Conservation (phyloP, 1,139 yeast genomes). For the Candida mesenterica region DNA sequence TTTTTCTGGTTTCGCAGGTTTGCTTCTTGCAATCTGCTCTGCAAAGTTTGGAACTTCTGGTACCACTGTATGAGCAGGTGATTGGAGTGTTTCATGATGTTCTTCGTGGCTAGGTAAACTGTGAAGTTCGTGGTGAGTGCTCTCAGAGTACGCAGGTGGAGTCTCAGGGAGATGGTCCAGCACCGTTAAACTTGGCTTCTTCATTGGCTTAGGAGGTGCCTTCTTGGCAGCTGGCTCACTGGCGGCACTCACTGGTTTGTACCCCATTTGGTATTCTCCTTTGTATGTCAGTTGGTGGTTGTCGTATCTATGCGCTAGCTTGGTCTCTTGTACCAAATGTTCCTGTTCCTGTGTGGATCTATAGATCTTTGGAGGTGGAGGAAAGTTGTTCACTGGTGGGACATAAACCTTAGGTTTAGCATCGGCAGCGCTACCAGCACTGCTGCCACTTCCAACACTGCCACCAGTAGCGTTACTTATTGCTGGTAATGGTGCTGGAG, state of each 20-base stretch:
- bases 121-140: too few relatives aligned
- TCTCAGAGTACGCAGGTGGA: slow-evolving; percentile 27
- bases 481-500: slow-evolving; percentile 4
- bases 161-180: background rate
- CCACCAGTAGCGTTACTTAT: slow-evolving; percentile 2
- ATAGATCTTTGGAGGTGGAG: slow-evolving; percentile 11
- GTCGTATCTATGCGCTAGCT: slow-evolving; percentile 1
- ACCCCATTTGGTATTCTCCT: background rate
- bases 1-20: slow-evolving; percentile 12
- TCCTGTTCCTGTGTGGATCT: slow-evolving; percentile 5
- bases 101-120: too few relatives aligned
- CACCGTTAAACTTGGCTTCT: slow-evolving; percentile 26
- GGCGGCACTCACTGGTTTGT: background rate
- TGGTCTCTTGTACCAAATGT: slow-evolving; percentile 1
- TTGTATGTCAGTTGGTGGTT: background rate
- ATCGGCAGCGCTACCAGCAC: too few relatives aligned
- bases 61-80: too few relatives aligned
- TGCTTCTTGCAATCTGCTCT: slow-evolving; percentile 16
- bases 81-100: slow-evolving; percentile 2
- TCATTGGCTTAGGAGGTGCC: slow-evolving; percentile 43
- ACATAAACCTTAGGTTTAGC: background rate
- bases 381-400: slow-evolving; percentile 4
- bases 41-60: slow-evolving; percentile 22
- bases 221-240: slow-evolving; percentile 15
- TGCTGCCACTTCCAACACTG: background rate